Base-by-base conservation (phyloP, 2,329 filamentous ascomycete species). In the Colletotrichum musicola region DNA sequence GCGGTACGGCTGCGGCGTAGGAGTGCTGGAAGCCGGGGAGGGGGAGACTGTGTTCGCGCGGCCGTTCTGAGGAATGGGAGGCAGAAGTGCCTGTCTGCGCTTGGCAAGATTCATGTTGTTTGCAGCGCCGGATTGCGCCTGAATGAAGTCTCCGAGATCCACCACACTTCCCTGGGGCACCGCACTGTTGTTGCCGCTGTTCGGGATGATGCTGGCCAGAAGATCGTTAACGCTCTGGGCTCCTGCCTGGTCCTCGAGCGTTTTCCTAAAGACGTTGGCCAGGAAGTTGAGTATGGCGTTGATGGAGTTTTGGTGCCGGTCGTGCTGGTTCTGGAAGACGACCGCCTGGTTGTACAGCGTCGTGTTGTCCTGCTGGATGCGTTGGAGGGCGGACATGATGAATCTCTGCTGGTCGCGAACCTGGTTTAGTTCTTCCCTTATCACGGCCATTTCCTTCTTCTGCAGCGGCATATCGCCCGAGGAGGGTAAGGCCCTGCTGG, bases 211-310 rank as follows among this genome's bases (percentile, higher is more conserved):
- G 72, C 90, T 91, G 4, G 90, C 89, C 76, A 98, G 93, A 76
- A 97, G 91, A 73, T 97, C 95, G 64, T 92, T 90, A 49, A 98
- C 88, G 69, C 93, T 95, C 75, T 93, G 89, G 1, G 89, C 85
- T 18, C 88, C 88, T 38, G 90, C 90, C 74, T 95, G 92, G 42
- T 95, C 93, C 77, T 98, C 95, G 57, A 99, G 82, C 71, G 94
- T 97, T 75, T 97, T 92, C 71, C 97, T 92, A 81, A 98, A 99
- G 49, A 99, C 95, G 13, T 97, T 98, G 53, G 95, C 96, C 20
- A 99, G 86, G 79, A 99, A 98, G 57, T 95, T 97, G 49, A 99
- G 86, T 71, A 99, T 98, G n/a, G 95, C 95, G 76, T 98, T 98
- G 80, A 99, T 98, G 0, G 95, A 98, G 77, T 95, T 97, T 77